Conservation (phyloP, 441 rosid genomes). For the Pelargonium australe region DNA sequence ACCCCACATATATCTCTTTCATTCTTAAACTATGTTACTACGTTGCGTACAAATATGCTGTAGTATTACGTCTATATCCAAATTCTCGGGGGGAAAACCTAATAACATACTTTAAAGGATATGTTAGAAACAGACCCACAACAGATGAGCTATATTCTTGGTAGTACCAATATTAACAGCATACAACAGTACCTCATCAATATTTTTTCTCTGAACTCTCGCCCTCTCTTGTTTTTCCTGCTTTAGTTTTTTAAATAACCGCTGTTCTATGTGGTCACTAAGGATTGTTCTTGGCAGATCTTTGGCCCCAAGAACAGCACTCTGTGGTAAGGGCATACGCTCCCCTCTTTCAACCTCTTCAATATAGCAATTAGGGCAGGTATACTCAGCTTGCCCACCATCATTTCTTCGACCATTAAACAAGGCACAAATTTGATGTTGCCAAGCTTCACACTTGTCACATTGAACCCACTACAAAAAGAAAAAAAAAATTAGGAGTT, state of each 20-base stretch:
- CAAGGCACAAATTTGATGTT: conserved; percentile 97
- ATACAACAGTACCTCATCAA: conserved; percentile 74
- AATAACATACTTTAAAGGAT: too few species aligned
- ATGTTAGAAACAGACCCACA: conserved; percentile 12
- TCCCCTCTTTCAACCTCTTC: conserved; percentile 83
- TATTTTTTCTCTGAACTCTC: conserved; percentile 68
- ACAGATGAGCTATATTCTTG: not conserved
- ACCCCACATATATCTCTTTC: too few species aligned
- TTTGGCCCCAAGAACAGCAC: conserved; percentile 99
- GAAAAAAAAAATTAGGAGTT: conserved; percentile 5
- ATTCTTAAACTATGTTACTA: too few species aligned
- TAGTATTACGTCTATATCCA: too few species aligned
- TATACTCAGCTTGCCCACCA: conserved; percentile 99
- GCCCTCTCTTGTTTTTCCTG: conserved; percentile 94
- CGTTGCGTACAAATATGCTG: too few species aligned
- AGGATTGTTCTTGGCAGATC: conserved; percentile 92
- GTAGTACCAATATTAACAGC: not conserved
- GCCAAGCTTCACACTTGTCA: conserved; percentile 99
- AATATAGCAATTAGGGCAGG: conserved; percentile 97
- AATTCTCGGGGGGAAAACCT: too few species aligned
- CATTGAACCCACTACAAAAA: conserved; percentile 98
- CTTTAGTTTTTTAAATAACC: conserved; percentile 68
- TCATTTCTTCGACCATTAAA: conserved; percentile 98
- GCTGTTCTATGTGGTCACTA: conserved; percentile 95
- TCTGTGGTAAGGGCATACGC: conserved; percentile 89